Percentiles rank a stretch among this genome's conserved stretches.
Evolutionary conservation across 176 grass and related monocot species (phyloP).

Genomic region (Chloris gayana): DNA sequence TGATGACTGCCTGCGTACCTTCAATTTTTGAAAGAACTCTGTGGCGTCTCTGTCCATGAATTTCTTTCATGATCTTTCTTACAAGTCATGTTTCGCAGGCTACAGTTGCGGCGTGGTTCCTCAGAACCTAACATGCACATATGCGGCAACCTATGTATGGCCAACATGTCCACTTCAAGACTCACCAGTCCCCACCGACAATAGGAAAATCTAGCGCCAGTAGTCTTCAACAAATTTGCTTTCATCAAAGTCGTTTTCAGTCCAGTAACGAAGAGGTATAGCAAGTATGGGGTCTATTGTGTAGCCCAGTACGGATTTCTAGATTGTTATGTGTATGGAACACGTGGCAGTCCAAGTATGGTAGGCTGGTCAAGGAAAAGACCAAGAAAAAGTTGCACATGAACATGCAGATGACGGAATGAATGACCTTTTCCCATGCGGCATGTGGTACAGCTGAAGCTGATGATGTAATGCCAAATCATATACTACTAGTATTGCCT

Average conservation of each 20-base stretch:
- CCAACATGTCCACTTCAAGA: conserved; percentile 4
- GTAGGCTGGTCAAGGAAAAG: neutral
- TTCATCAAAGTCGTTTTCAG: conserved; percentile 14
- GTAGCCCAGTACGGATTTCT: neutral
- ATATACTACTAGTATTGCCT: neutral
- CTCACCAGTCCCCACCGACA: neutral
- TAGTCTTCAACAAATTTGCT: conserved; percentile 10
- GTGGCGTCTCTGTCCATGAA: neutral
- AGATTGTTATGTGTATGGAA: neutral
- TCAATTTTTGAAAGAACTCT: neutral
- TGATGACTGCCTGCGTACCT: neutral
- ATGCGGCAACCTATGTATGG: conserved; percentile 22
- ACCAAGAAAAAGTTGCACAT: neutral
- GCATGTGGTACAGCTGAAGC: neutral
- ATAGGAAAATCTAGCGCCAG: conserved; percentile 7
- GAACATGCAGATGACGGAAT: neutral
- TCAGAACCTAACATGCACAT: conserved; percentile 21
- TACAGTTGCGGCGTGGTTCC: conserved; percentile 20
- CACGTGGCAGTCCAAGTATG: neutral
- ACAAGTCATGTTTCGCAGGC: conserved; percentile 26
- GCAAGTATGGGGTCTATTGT: neutral
- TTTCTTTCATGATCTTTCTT: conserved; percentile 33
- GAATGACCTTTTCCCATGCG: neutral
- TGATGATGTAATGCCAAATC: neutral
- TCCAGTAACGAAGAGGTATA: neutral